Percentiles rank a stretch among this genome's conserved stretches.
Conservation (phyloP, 2,329 filamentous ascomycete genomes). For the Aaosphaeria pasadenensis region DNA sequence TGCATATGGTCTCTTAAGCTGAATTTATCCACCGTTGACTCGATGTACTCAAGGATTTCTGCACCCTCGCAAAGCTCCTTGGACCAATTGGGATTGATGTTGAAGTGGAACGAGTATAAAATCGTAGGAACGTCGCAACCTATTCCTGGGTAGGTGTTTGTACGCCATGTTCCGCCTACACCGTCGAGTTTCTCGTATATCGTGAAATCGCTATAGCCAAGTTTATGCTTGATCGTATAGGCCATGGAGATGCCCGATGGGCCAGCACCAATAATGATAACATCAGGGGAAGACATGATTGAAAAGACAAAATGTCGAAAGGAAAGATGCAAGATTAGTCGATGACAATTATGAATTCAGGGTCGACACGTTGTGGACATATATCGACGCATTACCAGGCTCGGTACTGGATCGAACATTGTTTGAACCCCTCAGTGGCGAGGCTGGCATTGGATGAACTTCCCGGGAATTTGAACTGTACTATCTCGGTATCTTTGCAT, state of each 20-base stretch:
- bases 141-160: constrained; percentile 30
- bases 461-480: too few species aligned
- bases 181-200: constrained; percentile 30
- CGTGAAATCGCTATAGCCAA: constrained; percentile 29
- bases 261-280: constrained; percentile 34
- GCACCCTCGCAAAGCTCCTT: constrained; percentile 42
- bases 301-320: not conserved
- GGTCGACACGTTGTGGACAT: too few species aligned
- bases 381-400: too few species aligned
- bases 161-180: constrained; percentile 40
- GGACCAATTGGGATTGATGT: constrained; percentile 44
- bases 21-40: constrained; percentile 47
- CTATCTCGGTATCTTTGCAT: too few species aligned
- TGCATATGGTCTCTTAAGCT: constrained; percentile 49
- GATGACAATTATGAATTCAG: too few species aligned
- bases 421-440: too few species aligned
- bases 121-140: constrained; percentile 38
- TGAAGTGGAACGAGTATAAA: constrained; percentile 43
- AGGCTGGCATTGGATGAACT: too few species aligned
- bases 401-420: too few species aligned
- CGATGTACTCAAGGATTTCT: constrained; percentile 47
- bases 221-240: constrained; percentile 28
- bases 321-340: not conserved
- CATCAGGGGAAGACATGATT: not conserved
- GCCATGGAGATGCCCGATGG: constrained; percentile 33